These are phyloP conservation scores for Eimeria maxima DNA, from an alignment of 169 alveolate species.

Conservation along the genomic window DNA sequence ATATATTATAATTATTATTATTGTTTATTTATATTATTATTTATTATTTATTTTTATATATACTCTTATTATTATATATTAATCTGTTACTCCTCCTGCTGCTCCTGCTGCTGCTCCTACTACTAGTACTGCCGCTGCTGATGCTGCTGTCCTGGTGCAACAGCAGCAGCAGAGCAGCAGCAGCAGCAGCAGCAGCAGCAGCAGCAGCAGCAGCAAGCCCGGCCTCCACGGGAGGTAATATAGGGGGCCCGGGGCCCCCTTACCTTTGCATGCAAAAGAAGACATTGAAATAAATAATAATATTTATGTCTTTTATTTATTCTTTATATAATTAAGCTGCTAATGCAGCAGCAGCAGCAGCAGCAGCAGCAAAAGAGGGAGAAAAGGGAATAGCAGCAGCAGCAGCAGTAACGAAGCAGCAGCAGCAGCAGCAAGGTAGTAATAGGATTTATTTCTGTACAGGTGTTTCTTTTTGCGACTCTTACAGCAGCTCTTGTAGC, in stretches of 20 bases:
- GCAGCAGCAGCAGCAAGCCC: not conserved
- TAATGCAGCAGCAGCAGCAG: constrained; percentile 37
- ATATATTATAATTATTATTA: no score
- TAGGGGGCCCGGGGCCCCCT: constrained; percentile 17
- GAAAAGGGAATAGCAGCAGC: no score
- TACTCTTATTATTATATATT: not conserved
- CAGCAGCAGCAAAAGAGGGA: constrained; percentile 4
- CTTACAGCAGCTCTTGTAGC: not conserved
- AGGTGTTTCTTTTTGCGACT: not conserved
- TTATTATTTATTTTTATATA: no score
- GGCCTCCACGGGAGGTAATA: not conserved
- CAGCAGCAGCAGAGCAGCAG: constrained; percentile 19
- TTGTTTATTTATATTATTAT: no score
- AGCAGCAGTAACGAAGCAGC: constrained; percentile 22
- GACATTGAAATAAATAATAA: not conserved
- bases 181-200: not conserved
- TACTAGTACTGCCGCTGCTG: not conserved
- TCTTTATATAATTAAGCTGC: not conserved
- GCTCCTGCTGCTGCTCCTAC: no score
- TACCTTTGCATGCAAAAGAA: not conserved
- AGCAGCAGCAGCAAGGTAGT: no score
- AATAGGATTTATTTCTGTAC: not conserved
- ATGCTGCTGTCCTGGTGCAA: constrained; percentile 30
- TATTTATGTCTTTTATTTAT: not conserved
- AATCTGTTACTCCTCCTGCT: not conserved